Conservation (phyloP, 1,284 basidiomycete species). For the Calocybe gambosa region DNA sequence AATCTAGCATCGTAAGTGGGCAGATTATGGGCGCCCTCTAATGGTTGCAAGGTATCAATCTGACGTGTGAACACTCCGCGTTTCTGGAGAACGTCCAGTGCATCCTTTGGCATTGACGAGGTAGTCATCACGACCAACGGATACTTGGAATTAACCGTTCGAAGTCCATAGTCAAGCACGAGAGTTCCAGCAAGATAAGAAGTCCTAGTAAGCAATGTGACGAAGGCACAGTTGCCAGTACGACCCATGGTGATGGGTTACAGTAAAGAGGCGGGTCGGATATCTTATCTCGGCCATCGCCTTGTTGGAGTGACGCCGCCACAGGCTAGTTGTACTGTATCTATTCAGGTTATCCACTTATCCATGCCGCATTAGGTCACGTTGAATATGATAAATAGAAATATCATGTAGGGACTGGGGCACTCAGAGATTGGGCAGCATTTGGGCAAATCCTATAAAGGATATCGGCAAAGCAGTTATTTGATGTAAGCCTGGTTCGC, state of each 20-base stretch:
- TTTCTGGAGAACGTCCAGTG: constrained; percentile 47
- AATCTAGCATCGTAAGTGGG: constrained; percentile 60
- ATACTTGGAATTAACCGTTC: constrained; percentile 60
- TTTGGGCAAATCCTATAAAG: too few relatives aligned
- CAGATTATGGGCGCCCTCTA: constrained; percentile 42
- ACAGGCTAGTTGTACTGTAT: background rate
- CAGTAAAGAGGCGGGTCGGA: background rate
- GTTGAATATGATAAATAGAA: too few relatives aligned
- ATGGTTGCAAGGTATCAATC: constrained; percentile 58
- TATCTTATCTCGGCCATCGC: constrained; percentile 21
- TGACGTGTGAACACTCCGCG: constrained; percentile 52
- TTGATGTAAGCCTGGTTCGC: too few relatives aligned
- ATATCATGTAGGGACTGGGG: too few relatives aligned
- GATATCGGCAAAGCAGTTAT: too few relatives aligned
- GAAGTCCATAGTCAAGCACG: constrained; percentile 66
- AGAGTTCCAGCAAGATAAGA: constrained; percentile 73
- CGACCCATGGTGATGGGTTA: constrained; percentile 24
- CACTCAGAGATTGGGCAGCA: too few relatives aligned
- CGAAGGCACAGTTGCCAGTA: constrained; percentile 33
- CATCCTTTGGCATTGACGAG: constrained; percentile 48
- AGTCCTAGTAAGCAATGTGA: constrained; percentile 36
- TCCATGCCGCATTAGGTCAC: too few relatives aligned
- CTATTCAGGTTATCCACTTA: too few relatives aligned
- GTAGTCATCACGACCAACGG: constrained; percentile 83
- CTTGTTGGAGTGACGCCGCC: constrained; percentile 2